Base-by-base conservation (phyloP, 1,139 yeast species). In the Scheffersomyces segobiensis region DNA sequence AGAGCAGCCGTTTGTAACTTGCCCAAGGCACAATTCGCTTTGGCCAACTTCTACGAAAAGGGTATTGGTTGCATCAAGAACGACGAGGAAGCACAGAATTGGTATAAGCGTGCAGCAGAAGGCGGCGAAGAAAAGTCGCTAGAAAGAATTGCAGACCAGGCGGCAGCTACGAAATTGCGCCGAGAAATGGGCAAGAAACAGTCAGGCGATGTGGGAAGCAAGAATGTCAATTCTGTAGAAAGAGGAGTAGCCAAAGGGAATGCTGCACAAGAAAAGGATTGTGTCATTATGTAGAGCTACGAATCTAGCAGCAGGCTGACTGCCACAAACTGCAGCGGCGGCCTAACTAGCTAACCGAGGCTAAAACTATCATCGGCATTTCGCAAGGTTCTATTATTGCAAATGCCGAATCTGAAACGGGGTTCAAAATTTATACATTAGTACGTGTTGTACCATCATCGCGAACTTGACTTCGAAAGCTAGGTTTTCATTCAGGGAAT, bases 21-120 rank as follows among this genome's bases (percentile, higher is more conserved):
- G 39, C 83, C 93, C 21, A 92, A 91, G 72, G 98, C 97, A 0
- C 97, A 93, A 79, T 88, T 85, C 71, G 91, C 97, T 0, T 79
- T 92, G 52, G 97, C 95, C 22, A 89, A 89, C 69, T 93, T 93
- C 67, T 86, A 86, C 69, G 97, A 92, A 62, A 85, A 87, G 69
- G 98, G 98, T 1, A 86, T 92, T 63, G 99, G 99, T 3, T 88
- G 97, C 70, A 86, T 83, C 46, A 76, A 80, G 52, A 84, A 90
- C 70, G 61, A 74, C 8, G 71, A 73, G 7, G 85, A 82, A 66
- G 89, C 97, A 0, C 86, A 87, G 67, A 74, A 76, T 52, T 93
- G 97, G 97, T 91, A 88, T 68, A 78, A 79, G 53, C 82, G 79
- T 64, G 97, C 97, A 0, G 93, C 92, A 2, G 85, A 84, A 54